These are phyloP conservation scores for Stephania yunnanensis DNA, from an alignment of 164 flowering plant species.

Conservation along the genomic window DNA sequence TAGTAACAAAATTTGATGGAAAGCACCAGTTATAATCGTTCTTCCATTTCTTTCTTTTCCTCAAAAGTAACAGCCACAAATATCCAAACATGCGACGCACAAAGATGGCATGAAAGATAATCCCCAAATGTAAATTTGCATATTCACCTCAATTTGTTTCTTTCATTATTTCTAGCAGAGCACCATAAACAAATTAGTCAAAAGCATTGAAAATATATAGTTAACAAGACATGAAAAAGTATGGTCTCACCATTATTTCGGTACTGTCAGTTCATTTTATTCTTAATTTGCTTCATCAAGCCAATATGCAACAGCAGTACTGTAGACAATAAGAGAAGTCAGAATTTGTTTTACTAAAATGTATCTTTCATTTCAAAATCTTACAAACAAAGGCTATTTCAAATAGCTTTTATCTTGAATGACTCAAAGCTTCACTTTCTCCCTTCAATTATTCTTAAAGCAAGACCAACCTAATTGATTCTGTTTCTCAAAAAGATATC, in stretches of 20 bases:
- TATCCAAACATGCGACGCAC: neutral
- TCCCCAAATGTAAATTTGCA: constrained; percentile 23
- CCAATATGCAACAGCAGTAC: neutral
- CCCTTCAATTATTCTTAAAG: constrained; percentile 6
- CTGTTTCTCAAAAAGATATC: constrained; percentile 8
- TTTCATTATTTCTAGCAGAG: constrained; percentile 8
- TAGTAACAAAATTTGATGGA: neutral
- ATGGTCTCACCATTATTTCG: neutral
- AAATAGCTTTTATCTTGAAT: constrained; percentile 1
- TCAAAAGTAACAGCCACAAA: constrained; percentile 3
- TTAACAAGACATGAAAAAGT: neutral
- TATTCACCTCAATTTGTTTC: constrained; percentile 16
- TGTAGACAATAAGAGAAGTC: neutral
- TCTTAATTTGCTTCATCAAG: neutral
- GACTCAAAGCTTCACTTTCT: constrained; percentile 8
- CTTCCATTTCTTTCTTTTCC: neutral
- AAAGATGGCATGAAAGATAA: constrained; percentile 10
- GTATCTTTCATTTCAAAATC: neutral
- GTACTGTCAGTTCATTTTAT: neutral
- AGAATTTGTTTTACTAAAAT: neutral
- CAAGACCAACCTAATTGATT: constrained; percentile 9
- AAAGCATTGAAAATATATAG: neutral
- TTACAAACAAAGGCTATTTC: neutral
- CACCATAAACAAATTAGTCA: constrained; percentile 9
- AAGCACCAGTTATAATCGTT: neutral